Percentiles rank a stretch among this genome's conserved stretches.
These are phyloP conservation scores for Aspergillus biplanus DNA, from an alignment of 495 filamentous ascomycete species.

Conservation along the genomic window DNA sequence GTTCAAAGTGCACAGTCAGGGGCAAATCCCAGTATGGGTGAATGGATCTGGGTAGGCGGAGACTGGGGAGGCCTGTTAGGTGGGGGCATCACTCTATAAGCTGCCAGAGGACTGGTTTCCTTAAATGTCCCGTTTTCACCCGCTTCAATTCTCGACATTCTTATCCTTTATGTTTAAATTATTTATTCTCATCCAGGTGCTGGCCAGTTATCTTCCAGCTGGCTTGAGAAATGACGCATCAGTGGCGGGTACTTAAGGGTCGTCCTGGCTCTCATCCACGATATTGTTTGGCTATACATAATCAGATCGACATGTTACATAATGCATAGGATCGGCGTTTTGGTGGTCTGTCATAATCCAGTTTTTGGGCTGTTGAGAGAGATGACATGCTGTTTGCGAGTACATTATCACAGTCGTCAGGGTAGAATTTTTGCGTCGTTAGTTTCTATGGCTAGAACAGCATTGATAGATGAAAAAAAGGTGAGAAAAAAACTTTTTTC, in stretches of 20 bases:
- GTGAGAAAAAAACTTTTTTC: background rate
- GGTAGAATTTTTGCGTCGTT: background rate
- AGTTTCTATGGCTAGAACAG: background rate
- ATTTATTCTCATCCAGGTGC: background rate
- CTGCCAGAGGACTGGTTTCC: slow-evolving; percentile 3
- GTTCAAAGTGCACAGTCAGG: slow-evolving; percentile 43
- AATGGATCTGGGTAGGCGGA: slow-evolving; percentile 54
- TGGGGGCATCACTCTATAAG: slow-evolving; percentile 42
- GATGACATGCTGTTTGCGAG: slow-evolving; percentile 1
- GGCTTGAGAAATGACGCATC: background rate
- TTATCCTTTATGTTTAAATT: background rate
- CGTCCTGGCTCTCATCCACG: slow-evolving; percentile 4
- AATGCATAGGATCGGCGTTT: slow-evolving; percentile 27
- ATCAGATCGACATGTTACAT: slow-evolving; percentile 23
- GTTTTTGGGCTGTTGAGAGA: slow-evolving; percentile 1
- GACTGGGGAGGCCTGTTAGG: slow-evolving; percentile 48
- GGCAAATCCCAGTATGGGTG: slow-evolving; percentile 42
- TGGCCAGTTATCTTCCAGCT: background rate
- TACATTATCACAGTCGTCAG: background rate
- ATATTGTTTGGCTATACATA: slow-evolving; percentile 17
- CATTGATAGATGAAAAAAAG: background rate
- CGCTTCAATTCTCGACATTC: slow-evolving; percentile 12
- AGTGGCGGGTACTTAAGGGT: slow-evolving; percentile 1
- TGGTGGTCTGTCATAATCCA: slow-evolving; percentile 7
- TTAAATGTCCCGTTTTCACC: slow-evolving; percentile 4